Evolutionary conservation across 345 rosid species (phyloP), one percentile per base, ranked within the genome.

Genomic region (Dipteronia dyeriana): DNA sequence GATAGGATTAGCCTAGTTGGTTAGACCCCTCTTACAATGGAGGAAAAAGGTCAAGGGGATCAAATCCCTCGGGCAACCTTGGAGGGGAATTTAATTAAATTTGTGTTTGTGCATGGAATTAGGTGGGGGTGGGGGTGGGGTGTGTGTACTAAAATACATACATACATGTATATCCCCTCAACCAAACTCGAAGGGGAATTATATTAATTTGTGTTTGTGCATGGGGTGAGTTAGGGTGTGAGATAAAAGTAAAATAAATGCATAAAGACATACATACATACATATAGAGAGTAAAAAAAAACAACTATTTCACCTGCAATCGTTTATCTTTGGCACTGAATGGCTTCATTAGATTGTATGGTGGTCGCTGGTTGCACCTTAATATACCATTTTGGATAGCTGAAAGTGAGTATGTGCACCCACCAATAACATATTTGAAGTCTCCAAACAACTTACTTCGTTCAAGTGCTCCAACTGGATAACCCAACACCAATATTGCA

Each of bases 311-410:
- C 66, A 91, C 98, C 91, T 82, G 80, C n/a, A 59, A 80, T 53
- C 92, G 92, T 81, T 85, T 90, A 74, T 94, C 97, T 69, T 84
- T 89, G 79, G 80, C 89, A 77, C 91, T 78, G 75, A 94, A 94
- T 57, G 97, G 89, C 80, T 92, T 92, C 89, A 85, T 79, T 66
- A 91, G 89, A 87, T 84, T 88, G 86, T 86, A 95, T n/a, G 97
- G 95, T 1, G 92, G 94, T 60, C 92, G 85, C 62, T 90, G 97
- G 76, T 92, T 95, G 75, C 89, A 86, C 83, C 98, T 85, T 75
- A 94, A 76, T 80, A 91, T 88, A 70, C 97, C 97, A 83, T 92
- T 91, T 85, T 92, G 91, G 77, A 94, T 92, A 53, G 94, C 88
- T 3, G 95, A 91, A 62, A 92, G 94, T 2, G 98, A 95, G 82